phyloP scores from a whole-genome alignment of 306 rosid genomes.

The Clitoria ternatea region DNA sequence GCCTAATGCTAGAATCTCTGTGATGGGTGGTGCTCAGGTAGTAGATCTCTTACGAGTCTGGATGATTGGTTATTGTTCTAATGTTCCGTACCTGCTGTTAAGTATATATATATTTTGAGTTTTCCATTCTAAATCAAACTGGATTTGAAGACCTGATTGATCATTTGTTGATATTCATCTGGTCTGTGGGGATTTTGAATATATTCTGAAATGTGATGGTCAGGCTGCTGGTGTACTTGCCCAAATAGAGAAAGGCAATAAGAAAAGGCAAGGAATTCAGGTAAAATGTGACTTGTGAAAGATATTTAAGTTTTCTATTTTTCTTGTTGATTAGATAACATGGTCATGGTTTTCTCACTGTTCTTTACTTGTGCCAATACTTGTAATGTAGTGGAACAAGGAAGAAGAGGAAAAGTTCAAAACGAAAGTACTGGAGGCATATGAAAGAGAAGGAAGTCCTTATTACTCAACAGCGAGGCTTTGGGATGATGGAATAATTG shows the following conservation, averaged over 20 bases:
- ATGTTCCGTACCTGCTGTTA: too few species aligned
- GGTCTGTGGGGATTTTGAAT: background rate
- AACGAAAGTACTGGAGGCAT: conserved; percentile 70
- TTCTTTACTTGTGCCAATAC: background rate
- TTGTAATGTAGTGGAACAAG: conserved; percentile 63
- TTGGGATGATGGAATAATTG: conserved; percentile 94
- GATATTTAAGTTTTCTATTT: background rate
- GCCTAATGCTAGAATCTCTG: conserved; percentile 95
- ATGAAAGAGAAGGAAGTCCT: conserved; percentile 83
- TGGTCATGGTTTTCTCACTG: conserved; percentile 5
- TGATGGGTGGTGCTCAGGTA: conserved; percentile 99
- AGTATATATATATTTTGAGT: too few species aligned
- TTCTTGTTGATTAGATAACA: background rate
- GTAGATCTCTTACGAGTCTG: conserved; percentile 20
- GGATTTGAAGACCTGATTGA: background rate
- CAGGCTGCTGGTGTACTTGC: conserved; percentile 97
- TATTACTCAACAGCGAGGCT: conserved; percentile 94
- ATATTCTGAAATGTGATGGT: conserved; percentile 14
- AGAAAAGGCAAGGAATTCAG: conserved; percentile 92
- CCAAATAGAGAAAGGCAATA: conserved; percentile 81
- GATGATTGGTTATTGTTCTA: background rate
- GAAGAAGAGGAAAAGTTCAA: conserved; percentile 88
- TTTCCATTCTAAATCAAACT: background rate
- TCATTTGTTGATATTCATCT: conserved; percentile 8
- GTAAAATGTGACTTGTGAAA: conserved; percentile 32